Conservation (phyloP, 768 basidiomycete genomes). For the Hirschioporus abietinus region DNA sequence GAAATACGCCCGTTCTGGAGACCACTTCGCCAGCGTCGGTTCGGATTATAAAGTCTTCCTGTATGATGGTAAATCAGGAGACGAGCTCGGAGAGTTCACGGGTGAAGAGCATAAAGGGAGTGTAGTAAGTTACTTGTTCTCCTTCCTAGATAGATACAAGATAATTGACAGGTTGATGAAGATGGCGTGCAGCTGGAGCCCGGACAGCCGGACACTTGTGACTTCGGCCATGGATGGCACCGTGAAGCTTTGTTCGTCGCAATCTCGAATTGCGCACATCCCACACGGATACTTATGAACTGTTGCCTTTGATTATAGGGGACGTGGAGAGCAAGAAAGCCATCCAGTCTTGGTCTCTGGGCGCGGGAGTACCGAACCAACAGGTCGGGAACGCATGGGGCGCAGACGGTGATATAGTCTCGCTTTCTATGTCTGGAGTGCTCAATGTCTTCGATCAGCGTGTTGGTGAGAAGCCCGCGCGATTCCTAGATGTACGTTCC, state of each 20-base stretch:
- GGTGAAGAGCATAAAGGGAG: conserved; percentile 69
- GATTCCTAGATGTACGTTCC: conserved; percentile 53
- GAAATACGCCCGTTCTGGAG: conserved; percentile 74
- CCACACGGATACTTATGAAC: conserved; percentile 1
- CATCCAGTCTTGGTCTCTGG: conserved; percentile 64
- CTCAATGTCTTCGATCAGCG: conserved; percentile 81
- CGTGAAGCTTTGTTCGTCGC: conserved; percentile 73
- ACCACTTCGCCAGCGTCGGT: conserved; percentile 82
- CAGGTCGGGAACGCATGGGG: conserved; percentile 90
- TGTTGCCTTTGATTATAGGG: conserved; percentile 42
- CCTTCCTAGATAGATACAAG: background rate
- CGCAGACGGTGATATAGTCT: conserved; percentile 63
- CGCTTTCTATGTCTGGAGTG: conserved; percentile 76
- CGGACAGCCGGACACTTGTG: conserved; percentile 64
- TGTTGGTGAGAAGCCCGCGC: conserved; percentile 51
- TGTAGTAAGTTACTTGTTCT: conserved; percentile 46
- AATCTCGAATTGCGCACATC: background rate
- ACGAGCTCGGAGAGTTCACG: conserved; percentile 63
- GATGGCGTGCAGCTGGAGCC: conserved; percentile 80
- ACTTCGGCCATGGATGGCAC: conserved; percentile 85
- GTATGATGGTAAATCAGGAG: conserved; percentile 88
- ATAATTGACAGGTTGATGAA: conserved; percentile 18
- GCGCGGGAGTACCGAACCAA: conserved; percentile 69
- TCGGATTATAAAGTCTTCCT: conserved; percentile 84
- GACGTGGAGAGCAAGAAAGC: conserved; percentile 71